These are phyloP conservation scores for Paramecium sexaurelia DNA, from an alignment of 73 alveolate genomes.

Conservation along the genomic window DNA sequence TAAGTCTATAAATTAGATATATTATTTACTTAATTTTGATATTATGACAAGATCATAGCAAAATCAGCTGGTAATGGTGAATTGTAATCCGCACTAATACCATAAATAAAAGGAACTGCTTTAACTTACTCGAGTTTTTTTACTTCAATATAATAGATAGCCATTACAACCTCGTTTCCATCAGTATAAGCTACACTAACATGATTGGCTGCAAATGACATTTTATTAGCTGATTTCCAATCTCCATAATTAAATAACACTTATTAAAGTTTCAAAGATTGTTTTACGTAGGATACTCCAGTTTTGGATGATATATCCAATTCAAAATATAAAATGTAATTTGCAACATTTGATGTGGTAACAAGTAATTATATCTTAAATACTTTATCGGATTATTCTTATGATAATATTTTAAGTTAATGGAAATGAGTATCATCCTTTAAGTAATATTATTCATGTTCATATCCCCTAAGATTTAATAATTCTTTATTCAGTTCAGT, in stretches of 20 bases:
- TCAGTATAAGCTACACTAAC: constrained; percentile 1
- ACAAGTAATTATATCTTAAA: background rate
- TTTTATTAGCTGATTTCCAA: constrained; percentile 26
- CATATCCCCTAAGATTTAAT: background rate
- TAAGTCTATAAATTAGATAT: background rate
- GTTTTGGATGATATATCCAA: background rate
- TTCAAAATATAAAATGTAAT: background rate
- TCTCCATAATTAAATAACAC: constrained; percentile 16
- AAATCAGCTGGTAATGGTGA: constrained; percentile 33
- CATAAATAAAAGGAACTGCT: background rate
- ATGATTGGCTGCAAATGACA: background rate
- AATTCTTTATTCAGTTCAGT: background rate
- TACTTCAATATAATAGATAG: background rate
- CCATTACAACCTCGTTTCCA: background rate
- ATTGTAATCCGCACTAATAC: background rate
- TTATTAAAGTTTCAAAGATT: background rate
- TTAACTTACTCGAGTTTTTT: background rate
- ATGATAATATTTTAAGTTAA: background rate
- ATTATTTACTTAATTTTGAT: background rate
- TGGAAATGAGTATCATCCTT: constrained; percentile 21
- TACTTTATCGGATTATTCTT: background rate
- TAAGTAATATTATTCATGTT: background rate
- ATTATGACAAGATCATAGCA: background rate
- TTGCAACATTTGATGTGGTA: constrained; percentile 37
- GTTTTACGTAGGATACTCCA: background rate